Conservation (phyloP, 768 basidiomycete species). For the Suillus fuscotomentosus region DNA sequence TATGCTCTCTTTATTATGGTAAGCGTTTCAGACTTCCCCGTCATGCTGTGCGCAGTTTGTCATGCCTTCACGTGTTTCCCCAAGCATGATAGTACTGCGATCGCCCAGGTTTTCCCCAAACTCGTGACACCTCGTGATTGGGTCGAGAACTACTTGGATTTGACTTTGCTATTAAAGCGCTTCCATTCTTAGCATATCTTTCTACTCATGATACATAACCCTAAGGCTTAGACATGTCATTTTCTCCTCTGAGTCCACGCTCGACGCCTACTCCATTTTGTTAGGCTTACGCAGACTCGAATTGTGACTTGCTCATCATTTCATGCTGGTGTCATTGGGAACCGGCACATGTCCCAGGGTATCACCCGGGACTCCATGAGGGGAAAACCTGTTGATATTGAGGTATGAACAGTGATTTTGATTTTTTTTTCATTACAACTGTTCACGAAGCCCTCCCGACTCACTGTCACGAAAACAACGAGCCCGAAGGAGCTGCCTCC, state of each 20-base stretch:
- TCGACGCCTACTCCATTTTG: conserved; percentile 10
- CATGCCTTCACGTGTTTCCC: not conserved
- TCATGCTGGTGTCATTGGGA: conserved; percentile 8
- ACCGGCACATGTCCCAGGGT: conserved; percentile 12
- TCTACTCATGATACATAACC: not conserved
- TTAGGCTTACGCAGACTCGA: conserved; percentile 2
- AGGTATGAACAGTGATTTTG: conserved; percentile 33
- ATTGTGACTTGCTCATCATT: conserved; percentile 3
- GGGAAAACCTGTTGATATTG: conserved; percentile 53
- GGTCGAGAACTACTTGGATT: not conserved
- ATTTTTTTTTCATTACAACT: not conserved
- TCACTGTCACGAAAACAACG: conserved; percentile 47
- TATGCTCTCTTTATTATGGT: not conserved
- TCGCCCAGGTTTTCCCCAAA: not conserved
- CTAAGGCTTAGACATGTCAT: conserved; percentile 17
- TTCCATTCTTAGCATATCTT: not conserved
- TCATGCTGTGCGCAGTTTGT: not conserved
- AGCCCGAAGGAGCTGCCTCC: conserved; percentile 64
- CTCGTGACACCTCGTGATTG: conserved; percentile 1
- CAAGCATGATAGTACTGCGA: not conserved
- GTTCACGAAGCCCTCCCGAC: conserved; percentile 45
- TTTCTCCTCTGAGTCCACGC: conserved; percentile 7
- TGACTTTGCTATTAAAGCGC: not conserved
- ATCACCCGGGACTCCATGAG: conserved; percentile 42
- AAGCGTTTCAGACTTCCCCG: not conserved